Evolutionary conservation across 2,329 filamentous ascomycete species (phyloP), one percentile per base, ranked within the genome.

Genomic region (Fusarium cyanostomum): DNA sequence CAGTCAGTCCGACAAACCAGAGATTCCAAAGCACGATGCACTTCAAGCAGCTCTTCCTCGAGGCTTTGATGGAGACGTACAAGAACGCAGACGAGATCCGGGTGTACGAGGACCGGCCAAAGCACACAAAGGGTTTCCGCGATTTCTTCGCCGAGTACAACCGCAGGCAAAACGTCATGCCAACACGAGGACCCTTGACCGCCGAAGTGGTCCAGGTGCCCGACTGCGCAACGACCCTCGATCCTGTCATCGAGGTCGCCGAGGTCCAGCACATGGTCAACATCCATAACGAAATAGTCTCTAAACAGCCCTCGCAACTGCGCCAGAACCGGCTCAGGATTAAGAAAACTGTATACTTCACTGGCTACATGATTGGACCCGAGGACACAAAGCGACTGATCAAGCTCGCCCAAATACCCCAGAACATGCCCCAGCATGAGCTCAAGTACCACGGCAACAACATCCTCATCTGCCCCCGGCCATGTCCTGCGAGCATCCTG

Each of bases 201-300:
- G 88, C 90, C 30, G 92, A 97, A 73, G 93, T 98, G 16, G 84
- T 98, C 18, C 92, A 94, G 72, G 94, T 99, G 12, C 84, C 88
- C 4, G 93, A 97, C 73, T 84, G 86, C 56, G 86, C 87, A 26
- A 90, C 86, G 7, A 87, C 82, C 45, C 85, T 97, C 30, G 88
- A 95, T 66, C 92, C 93, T 1, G 85, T 93, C 30, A 81, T 85
- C 15, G 94, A 97, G 78, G 85, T 94, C 31, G 89, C 90, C 13
- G 90, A 94, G 74, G 87, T 98, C 12, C 94, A 97, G 77, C 89
- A 90, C 66, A 89, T 97, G 82, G 89, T 98, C 78, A 94, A 96
- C 73, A 82, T 85, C 16, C 94, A 98, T 80, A 99, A 98, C 74
- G 77, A 80, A 4, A 79, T 85, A 21, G 55, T 78, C 41, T 56